Conservation (phyloP, 1,284 basidiomycete genomes). For the Ustilago nuda region DNA sequence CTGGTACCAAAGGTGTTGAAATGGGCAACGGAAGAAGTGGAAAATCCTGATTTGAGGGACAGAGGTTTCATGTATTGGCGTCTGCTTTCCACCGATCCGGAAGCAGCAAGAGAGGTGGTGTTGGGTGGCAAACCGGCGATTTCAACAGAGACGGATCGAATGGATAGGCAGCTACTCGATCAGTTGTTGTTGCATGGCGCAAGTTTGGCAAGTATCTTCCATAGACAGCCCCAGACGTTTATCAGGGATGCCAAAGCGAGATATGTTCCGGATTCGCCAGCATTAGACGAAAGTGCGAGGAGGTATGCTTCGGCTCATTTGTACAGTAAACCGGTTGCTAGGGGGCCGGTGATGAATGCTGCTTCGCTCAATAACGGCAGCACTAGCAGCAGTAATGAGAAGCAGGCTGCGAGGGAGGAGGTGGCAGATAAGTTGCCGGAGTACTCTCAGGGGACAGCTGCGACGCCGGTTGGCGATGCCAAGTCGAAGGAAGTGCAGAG, state of each 20-base stretch:
- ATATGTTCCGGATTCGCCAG: constrained; percentile 58
- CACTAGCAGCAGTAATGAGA: background rate
- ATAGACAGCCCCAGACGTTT: constrained; percentile 63
- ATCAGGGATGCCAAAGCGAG: constrained; percentile 59
- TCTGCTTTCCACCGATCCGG: constrained; percentile 88
- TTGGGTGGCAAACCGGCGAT: constrained; percentile 93
- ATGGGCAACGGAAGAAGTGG: constrained; percentile 95
- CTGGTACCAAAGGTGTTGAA: constrained; percentile 95
- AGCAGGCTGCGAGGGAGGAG: background rate
- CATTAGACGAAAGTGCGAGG: constrained; percentile 57
- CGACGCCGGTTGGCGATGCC: background rate
- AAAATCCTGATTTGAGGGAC: constrained; percentile 96
- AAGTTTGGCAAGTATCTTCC: constrained; percentile 63
- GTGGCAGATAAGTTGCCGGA: background rate
- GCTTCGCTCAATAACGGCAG: background rate
- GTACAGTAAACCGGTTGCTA: constrained; percentile 49
- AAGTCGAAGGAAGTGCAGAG: background rate
- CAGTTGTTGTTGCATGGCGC: constrained; percentile 65
- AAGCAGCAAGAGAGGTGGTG: constrained; percentile 88
- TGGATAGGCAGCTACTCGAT: constrained; percentile 73
- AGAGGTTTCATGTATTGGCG: constrained; percentile 99
- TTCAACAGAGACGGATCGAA: constrained; percentile 95
- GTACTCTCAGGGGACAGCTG: background rate
- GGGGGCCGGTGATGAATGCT: constrained; percentile 29
- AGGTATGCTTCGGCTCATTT: constrained; percentile 57